Conservation (phyloP, 441 rosid species). For the Gossypium schwendimanii region DNA sequence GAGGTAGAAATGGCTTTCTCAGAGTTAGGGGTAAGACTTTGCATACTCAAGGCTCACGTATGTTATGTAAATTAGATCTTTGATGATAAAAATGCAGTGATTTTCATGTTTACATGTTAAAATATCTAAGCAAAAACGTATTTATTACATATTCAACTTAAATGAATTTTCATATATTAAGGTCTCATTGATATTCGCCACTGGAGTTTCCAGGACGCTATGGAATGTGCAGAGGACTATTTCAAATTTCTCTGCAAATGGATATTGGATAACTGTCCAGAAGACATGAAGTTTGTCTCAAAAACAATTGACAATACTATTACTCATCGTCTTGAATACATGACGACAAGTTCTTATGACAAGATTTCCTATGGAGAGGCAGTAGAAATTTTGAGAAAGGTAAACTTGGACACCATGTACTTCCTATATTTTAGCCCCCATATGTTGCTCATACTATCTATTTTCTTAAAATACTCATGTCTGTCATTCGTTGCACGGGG, state of each 20-base stretch:
- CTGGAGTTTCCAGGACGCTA: slow-evolving; percentile 52
- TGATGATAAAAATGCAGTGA: background rate
- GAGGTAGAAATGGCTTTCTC: slow-evolving; percentile 83
- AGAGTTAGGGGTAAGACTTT: slow-evolving; percentile 51
- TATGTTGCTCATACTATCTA: background rate
- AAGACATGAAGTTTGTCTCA: slow-evolving; percentile 54
- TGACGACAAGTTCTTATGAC: slow-evolving; percentile 30
- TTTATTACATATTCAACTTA: background rate
- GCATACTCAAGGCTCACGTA: background rate
- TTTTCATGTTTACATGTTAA: background rate
- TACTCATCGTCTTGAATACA: slow-evolving; percentile 45
- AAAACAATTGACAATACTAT: slow-evolving; percentile 50
- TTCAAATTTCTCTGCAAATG: slow-evolving; percentile 71
- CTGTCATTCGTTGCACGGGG: background rate
- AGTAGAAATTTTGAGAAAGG: slow-evolving; percentile 52
- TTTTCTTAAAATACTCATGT: background rate
- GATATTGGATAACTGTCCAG: slow-evolving; percentile 48
- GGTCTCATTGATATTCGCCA: background rate
- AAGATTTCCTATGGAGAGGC: slow-evolving; percentile 60
- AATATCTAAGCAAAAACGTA: background rate
- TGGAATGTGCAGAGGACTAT: slow-evolving; percentile 66
- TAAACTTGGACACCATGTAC: background rate
- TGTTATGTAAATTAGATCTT: background rate
- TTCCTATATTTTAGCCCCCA: background rate
- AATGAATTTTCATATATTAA: background rate